Evolutionary conservation across 306 rosid genomes (phyloP).

Genomic region (Vigna trinervia): DNA sequence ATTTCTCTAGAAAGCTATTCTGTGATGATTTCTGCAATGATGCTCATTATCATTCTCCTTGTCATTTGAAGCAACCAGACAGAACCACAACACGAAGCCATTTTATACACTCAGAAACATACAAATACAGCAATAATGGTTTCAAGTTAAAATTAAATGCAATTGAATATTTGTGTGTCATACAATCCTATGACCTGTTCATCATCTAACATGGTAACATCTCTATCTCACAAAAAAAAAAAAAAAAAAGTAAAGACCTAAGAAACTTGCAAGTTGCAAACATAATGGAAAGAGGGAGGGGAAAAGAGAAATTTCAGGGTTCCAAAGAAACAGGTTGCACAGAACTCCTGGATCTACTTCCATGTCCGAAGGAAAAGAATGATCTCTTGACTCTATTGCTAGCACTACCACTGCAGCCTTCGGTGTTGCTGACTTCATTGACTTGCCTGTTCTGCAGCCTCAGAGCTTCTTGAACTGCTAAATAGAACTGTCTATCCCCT

Average conservation of each 20-base stretch:
- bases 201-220: slow-evolving; percentile 45
- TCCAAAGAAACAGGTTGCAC: slow-evolving; percentile 73
- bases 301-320: slow-evolving; percentile 39
- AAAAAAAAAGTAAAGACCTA: slow-evolving; percentile 5
- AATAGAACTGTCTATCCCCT: slow-evolving; percentile 71
- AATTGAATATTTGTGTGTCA: slow-evolving; percentile 60
- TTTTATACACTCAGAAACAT: slow-evolving; percentile 18
- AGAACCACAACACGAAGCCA: slow-evolving; percentile 28
- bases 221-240: slow-evolving; percentile 43
- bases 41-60: slow-evolving; percentile 51
- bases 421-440: slow-evolving; percentile 57
- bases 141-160: slow-evolving; percentile 42
- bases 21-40: slow-evolving; percentile 63
- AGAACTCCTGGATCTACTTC: slow-evolving; percentile 74
- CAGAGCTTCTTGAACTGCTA: slow-evolving; percentile 80
- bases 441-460: slow-evolving; percentile 54
- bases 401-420: slow-evolving; percentile 63
- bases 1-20: slow-evolving; percentile 37
- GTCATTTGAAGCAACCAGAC: slow-evolving; percentile 40
- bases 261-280: slow-evolving; percentile 44
- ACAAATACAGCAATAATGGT: slow-evolving; percentile 19
- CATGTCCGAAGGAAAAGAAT: slow-evolving; percentile 85
- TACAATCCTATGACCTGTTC: slow-evolving; percentile 62
- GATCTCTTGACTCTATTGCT: slow-evolving; percentile 64
- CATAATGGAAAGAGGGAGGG: slow-evolving; percentile 12